Conservation (phyloP, 495 filamentous ascomycete genomes). For the Xylaria venustula region DNA sequence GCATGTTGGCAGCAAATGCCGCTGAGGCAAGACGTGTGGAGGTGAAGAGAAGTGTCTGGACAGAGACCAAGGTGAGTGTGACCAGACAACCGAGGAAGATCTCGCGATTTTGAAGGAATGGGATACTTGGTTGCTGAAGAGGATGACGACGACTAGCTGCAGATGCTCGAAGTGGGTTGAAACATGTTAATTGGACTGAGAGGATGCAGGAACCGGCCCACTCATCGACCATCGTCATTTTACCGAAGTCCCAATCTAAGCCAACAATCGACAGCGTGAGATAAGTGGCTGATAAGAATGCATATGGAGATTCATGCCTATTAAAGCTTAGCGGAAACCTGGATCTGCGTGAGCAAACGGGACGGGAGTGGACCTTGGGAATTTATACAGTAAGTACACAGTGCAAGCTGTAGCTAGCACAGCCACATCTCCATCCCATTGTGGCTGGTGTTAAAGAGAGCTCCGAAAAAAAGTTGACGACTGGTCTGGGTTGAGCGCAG, state of each 20-base stretch:
- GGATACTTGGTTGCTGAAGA: background rate
- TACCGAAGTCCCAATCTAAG: background rate
- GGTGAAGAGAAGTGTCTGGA: background rate
- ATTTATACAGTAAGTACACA: too few species aligned
- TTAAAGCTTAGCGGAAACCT: too few species aligned
- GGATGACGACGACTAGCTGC: constrained; percentile 11
- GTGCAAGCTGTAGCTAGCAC: background rate
- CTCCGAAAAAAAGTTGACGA: constrained; percentile 30
- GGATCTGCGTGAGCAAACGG: too few species aligned
- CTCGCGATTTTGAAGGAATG: background rate
- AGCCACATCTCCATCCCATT: background rate
- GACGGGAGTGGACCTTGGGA: too few species aligned
- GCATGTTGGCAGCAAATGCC: constrained; percentile 13
- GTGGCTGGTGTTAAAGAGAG: constrained; percentile 20
- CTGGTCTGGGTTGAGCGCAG: background rate
- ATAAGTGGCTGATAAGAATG: too few species aligned
- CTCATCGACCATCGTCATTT: constrained; percentile 1
- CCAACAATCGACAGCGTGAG: too few species aligned
- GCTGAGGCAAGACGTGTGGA: background rate
- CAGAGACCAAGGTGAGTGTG: background rate
- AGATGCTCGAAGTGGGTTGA: background rate
- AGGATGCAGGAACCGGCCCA: constrained; percentile 8
- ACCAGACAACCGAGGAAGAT: background rate
- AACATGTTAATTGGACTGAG: background rate
- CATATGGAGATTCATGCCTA: too few species aligned